A percentile compares a stretch with the other conserved stretches of the same genome.
Evolutionary conservation across 202 grass and related monocot species (phyloP).

Genomic region (Musa balbisiana): DNA sequence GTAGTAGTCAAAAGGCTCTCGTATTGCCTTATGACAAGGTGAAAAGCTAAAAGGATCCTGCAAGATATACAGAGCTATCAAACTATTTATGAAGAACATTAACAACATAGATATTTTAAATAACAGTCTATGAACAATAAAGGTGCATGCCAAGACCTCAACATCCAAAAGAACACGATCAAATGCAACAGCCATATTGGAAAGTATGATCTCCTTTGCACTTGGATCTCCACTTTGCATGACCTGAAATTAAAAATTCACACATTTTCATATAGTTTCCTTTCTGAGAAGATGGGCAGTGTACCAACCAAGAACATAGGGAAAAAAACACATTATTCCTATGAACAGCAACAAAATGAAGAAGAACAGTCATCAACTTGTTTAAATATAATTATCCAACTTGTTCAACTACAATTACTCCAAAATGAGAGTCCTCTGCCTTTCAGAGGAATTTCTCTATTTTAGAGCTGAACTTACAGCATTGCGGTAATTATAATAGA

Average conservation of each 20-base stretch:
- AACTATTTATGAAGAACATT: not conserved
- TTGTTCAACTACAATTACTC: no score
- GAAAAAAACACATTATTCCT: no score
- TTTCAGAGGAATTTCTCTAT: not conserved
- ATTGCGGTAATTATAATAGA: slow-evolving; percentile 73
- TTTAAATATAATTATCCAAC: no score
- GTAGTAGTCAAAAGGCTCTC: slow-evolving; percentile 95
- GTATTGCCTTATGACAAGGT: slow-evolving; percentile 80
- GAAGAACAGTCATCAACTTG: no score
- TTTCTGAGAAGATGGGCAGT: not conserved
- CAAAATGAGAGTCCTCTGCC: no score
- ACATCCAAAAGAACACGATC: slow-evolving; percentile 74
- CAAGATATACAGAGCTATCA: slow-evolving; percentile 31
- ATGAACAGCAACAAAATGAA: no score
- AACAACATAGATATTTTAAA: not conserved
- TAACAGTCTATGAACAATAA: not conserved
- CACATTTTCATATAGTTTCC: not conserved
- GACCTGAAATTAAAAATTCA: slow-evolving; percentile 34
- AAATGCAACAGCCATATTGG: slow-evolving; percentile 72
- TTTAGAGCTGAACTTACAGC: slow-evolving; percentile 40
- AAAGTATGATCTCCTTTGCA: slow-evolving; percentile 55
- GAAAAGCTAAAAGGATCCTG: slow-evolving; percentile 83
- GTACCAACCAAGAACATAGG: not conserved
- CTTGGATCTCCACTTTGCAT: slow-evolving; percentile 66
- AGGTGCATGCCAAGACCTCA: slow-evolving; percentile 39